Conservation (phyloP, 148 eudicot species). For the Rhododendron vialii region DNA sequence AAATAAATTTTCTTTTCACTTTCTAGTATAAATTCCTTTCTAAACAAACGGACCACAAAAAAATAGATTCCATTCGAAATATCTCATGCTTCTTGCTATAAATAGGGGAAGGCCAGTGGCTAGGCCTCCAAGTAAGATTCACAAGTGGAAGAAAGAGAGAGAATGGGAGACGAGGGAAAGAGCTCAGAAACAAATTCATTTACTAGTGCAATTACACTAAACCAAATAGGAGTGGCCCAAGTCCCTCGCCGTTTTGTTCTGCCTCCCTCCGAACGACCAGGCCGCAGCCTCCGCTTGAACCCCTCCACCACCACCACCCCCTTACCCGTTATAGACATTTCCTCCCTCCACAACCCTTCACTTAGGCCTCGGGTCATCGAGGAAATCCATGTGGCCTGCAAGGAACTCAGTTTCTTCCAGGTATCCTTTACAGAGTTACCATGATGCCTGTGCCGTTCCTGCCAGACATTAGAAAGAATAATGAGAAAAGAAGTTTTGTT, state of each 20-base stretch:
- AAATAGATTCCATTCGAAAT: too few species aligned
- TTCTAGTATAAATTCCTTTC: too few species aligned
- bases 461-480: neutral
- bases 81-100: neutral
- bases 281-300: neutral
- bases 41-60: too few species aligned
- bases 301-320: neutral
- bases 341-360: constrained; percentile 19
- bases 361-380: constrained; percentile 18
- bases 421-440: constrained; percentile 6
- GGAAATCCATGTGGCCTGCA: constrained; percentile 28
- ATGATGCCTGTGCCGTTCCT: neutral
- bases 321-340: constrained; percentile 33
- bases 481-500: too few species aligned
- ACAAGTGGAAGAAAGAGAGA: neutral
- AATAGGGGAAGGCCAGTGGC: neutral
- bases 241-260: constrained; percentile 26
- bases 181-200: constrained; percentile 13
- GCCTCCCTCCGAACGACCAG: constrained; percentile 28
- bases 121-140: neutral
- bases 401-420: constrained; percentile 37
- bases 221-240: constrained; percentile 18
- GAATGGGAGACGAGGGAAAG: neutral
- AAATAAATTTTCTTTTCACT: too few species aligned
- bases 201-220: constrained; percentile 34